These are phyloP conservation scores for Cytospora piceae DNA, from an alignment of 2,329 filamentous ascomycete species.

Conservation along the genomic window DNA sequence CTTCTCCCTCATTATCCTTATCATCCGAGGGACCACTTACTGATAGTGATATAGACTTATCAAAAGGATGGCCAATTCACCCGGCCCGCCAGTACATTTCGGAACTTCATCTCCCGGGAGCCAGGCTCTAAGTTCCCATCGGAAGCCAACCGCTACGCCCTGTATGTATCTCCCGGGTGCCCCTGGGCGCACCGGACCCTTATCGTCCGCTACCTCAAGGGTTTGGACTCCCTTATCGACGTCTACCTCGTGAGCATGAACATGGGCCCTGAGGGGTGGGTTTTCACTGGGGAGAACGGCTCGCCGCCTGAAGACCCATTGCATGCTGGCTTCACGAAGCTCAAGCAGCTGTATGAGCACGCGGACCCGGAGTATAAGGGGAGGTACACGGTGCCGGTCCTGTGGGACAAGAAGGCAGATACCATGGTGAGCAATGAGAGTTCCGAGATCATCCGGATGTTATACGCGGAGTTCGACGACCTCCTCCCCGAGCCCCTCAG, in stretches of 20 bases:
- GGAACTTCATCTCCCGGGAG: constrained; percentile 57
- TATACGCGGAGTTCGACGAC: constrained; percentile 74
- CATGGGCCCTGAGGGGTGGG: constrained; percentile 63
- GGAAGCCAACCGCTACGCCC: constrained; percentile 62
- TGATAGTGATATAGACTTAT: constrained; percentile 19
- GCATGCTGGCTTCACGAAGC: constrained; percentile 63
- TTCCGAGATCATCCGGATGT: constrained; percentile 82
- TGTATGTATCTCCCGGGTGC: constrained; percentile 64
- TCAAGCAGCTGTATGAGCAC: constrained; percentile 72
- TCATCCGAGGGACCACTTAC: not conserved
- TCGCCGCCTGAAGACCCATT: constrained; percentile 61
- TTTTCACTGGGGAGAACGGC: constrained; percentile 49
- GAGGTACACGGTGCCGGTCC: constrained; percentile 73
- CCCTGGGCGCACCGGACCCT: constrained; percentile 75
- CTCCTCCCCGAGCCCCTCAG: constrained; percentile 56
- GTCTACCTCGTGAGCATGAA: constrained; percentile 71
- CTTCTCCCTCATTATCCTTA: not conserved
- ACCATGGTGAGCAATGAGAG: constrained; percentile 84
- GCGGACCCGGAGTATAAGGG: constrained; percentile 69
- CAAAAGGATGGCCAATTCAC: constrained; percentile 54
- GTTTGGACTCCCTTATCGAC: constrained; percentile 70
- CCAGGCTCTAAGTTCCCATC: constrained; percentile 57
- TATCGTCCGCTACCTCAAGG: constrained; percentile 74
- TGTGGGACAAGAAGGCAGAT: constrained; percentile 70
- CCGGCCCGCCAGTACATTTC: constrained; percentile 58